These are phyloP conservation scores for Tetramitus jugosus DNA, from an alignment of 208 protist genomes.

Conservation along the genomic window DNA sequence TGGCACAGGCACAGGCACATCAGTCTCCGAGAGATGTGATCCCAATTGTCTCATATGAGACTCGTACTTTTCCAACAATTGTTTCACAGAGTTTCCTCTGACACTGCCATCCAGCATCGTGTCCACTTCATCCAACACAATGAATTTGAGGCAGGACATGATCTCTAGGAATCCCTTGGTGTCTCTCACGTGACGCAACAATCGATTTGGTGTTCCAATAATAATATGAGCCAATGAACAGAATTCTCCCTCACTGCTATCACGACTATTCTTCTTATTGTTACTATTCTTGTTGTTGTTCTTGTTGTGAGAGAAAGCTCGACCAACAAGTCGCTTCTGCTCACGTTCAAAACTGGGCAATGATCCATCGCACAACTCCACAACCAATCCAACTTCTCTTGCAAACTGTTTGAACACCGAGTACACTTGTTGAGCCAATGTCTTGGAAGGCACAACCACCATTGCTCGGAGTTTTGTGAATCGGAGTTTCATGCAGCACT, in stretches of 20 bases:
- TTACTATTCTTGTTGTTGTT: no score
- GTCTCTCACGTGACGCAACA: not conserved
- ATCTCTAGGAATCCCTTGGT: not conserved
- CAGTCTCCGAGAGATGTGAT: not conserved
- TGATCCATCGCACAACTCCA: not conserved
- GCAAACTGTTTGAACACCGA: not conserved
- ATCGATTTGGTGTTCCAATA: not conserved
- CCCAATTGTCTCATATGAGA: not conserved
- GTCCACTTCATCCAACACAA: conserved; percentile 12
- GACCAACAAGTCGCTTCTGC: no score
- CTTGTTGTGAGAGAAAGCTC: no score
- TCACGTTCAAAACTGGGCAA: no score
- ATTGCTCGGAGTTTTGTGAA: not conserved
- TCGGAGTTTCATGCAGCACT: not conserved
- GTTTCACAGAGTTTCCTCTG: not conserved
- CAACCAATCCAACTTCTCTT: not conserved
- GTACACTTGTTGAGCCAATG: not conserved
- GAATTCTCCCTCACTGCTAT: not conserved
- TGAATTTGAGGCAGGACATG: not conserved
- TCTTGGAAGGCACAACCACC: not conserved
- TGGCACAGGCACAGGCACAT: not conserved
- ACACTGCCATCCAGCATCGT: not conserved
- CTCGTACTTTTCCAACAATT: not conserved
- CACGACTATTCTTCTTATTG: not conserved
- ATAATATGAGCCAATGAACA: not conserved